Percentiles rank a stretch among this genome's conserved stretches.
Evolutionary conservation across 495 filamentous ascomycete genomes (phyloP).

Genomic region (Talaromyces trachyspermus): DNA sequence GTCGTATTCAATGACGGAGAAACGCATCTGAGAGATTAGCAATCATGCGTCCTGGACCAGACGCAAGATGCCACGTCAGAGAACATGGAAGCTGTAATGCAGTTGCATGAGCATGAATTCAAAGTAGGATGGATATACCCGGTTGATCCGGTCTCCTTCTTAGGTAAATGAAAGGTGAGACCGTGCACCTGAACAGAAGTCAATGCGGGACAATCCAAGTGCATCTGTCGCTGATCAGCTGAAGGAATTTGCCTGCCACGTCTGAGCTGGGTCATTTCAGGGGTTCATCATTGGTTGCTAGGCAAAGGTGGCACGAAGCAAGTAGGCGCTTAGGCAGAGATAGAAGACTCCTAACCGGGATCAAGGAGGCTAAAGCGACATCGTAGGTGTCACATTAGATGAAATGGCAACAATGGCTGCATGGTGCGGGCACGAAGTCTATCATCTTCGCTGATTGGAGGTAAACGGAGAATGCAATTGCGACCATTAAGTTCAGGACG

Average conservation of each 20-base stretch:
- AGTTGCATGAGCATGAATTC: constrained; percentile 37
- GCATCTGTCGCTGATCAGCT: constrained; percentile 44
- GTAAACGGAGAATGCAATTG: constrained; percentile 1
- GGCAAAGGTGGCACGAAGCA: neutral
- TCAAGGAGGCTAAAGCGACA: neutral
- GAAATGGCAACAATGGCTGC: neutral
- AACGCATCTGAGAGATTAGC: constrained; percentile 1
- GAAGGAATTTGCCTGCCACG: constrained; percentile 26
- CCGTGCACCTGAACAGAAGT: constrained; percentile 38
- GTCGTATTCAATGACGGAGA: constrained; percentile 16
- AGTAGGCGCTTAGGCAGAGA: too few relatives aligned
- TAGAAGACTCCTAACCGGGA: too few relatives aligned
- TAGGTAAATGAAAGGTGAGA: constrained; percentile 9
- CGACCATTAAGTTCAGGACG: constrained; percentile 2
- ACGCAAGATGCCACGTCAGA: constrained; percentile 42
- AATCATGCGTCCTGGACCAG: constrained; percentile 22
- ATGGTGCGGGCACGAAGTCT: neutral
- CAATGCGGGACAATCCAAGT: constrained; percentile 39
- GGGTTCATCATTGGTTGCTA: constrained; percentile 6
- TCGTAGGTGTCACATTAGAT: neutral
- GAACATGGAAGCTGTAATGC: constrained; percentile 38
- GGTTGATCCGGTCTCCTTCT: constrained; percentile 1
- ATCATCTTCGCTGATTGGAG: constrained; percentile 7
- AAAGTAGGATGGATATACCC: constrained; percentile 23
- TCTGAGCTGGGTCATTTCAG: neutral